These are phyloP conservation scores for Eimeria brunetti DNA, from an alignment of 169 alveolate species.

Conservation along the genomic window DNA sequence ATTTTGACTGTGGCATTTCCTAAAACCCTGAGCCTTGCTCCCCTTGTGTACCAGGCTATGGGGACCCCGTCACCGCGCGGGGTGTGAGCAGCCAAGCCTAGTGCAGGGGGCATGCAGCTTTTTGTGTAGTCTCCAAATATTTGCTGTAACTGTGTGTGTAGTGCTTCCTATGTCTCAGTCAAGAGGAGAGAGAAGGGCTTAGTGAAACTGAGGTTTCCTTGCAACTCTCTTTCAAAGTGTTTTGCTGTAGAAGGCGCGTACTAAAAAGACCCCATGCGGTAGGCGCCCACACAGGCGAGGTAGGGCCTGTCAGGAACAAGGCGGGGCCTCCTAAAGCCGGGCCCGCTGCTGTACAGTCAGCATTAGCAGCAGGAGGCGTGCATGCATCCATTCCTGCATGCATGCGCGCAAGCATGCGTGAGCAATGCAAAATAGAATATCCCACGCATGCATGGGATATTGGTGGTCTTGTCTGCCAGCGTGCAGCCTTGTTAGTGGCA, in stretches of 20 bases:
- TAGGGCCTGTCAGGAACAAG: neutral
- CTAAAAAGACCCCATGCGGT: neutral
- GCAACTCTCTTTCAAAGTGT: neutral
- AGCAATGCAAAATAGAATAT: no score
- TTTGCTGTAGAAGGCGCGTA: neutral
- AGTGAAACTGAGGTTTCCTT: neutral
- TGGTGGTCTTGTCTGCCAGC: neutral
- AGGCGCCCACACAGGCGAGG: neutral
- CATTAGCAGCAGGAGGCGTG: neutral
- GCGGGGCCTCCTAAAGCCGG: neutral
- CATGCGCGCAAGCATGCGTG: no score
- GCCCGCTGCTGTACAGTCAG: neutral
- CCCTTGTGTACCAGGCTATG: neutral
- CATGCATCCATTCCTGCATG: neutral
- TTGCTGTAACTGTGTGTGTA: neutral
- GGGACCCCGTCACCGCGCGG: neutral
- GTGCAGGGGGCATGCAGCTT: neutral
- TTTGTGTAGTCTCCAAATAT: neutral
- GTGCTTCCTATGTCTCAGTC: neutral
- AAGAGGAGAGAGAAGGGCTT: no score
- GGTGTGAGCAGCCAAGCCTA: neutral
- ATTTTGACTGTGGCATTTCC: no score
- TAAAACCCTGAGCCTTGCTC: neutral
- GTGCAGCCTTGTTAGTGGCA: neutral
- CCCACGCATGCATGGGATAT: neutral